Base-by-base conservation (phyloP, 352 stramenopile genomes). In the Phytophthora tentaculata region DNA sequence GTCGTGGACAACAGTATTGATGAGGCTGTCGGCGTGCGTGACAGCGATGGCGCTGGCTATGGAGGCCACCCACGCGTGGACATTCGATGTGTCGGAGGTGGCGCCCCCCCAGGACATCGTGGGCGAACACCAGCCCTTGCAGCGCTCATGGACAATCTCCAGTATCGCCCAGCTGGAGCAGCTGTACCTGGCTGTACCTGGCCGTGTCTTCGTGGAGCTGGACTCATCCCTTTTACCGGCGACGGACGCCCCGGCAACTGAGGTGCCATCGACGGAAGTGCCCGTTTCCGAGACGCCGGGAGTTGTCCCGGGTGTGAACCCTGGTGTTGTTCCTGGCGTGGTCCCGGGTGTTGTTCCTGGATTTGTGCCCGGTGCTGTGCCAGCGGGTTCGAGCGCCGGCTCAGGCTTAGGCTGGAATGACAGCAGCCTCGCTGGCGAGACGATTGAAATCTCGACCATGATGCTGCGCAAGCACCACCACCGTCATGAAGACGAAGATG, bases 161-260 rank as follows among this genome's bases (percentile, higher is more conserved):
- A 86, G 75, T 56, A 63, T 56, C 37, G 69, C 74, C 24, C 69
- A 80, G 59, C 64, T 86, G 23, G 58, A 83, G 65, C 69, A 79
- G 54, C 65, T 90, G 35, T 80, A 86, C 56, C 47, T 90, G 43
- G 69, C 76, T 22, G 51, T 90, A 14, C 81, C 81, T 28, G 79
- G 79, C 22, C 77, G 73, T 56, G 79, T 90, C 16, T 90, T 90
- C 45, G 71, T 90, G 52, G 79, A 83, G 43, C 52, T 84, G 50
- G 71, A 84, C 50, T 64, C 65, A 7, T 80, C 74, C 22, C 44
- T 77, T 22, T 50, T 82, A 28, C 71, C 71, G 16, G 20, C 39
- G 14, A 69, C 64, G 14, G 57, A 71, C 23, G 48, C 64, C n/a
- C 61, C 67, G 5, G 58, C 39, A n/a, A 66, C 64, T 14, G 41